A percentile compares a stretch with the other conserved stretches of the same genome.
Evolutionary conservation across 2,329 filamentous ascomycete genomes (phyloP).

Genomic region (Fusarium sp.): DNA sequence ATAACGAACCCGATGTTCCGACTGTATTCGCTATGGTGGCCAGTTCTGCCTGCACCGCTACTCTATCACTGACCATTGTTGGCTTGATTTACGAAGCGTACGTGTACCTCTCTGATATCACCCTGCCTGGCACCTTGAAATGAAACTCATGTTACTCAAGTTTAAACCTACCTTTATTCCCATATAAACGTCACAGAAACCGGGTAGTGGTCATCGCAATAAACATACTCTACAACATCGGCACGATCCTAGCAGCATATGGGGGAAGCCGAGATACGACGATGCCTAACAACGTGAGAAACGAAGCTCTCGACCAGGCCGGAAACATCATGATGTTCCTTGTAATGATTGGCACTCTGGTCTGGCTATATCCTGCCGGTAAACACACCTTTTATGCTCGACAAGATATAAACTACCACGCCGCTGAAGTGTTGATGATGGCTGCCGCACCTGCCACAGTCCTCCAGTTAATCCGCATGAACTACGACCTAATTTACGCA

Average conservation of each 20-base stretch:
- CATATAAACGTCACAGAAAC: background rate
- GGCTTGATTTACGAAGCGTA: background rate
- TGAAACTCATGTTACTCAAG: background rate
- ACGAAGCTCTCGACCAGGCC: background rate
- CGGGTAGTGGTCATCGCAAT: background rate
- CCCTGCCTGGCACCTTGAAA: background rate
- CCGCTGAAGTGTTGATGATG: background rate
- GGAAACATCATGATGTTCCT: background rate
- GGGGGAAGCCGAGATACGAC: background rate
- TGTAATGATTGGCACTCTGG: background rate
- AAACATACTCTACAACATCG: background rate
- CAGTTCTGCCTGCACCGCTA: background rate
- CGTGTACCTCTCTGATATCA: background rate
- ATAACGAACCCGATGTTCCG: background rate
- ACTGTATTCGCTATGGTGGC: background rate
- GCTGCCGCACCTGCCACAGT: background rate
- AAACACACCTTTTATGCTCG: background rate
- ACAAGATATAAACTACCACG: background rate
- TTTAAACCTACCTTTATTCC: background rate
- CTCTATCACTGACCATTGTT: background rate
- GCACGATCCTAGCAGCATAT: background rate
- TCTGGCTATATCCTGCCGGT: background rate
- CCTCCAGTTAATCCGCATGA: background rate
- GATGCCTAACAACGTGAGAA: background rate
- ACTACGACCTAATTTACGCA: background rate